Evolutionary conservation across 2,329 filamentous ascomycete genomes (phyloP), one percentile per base, ranked within the genome.

Genomic region (Fonsecaea nubica): DNA sequence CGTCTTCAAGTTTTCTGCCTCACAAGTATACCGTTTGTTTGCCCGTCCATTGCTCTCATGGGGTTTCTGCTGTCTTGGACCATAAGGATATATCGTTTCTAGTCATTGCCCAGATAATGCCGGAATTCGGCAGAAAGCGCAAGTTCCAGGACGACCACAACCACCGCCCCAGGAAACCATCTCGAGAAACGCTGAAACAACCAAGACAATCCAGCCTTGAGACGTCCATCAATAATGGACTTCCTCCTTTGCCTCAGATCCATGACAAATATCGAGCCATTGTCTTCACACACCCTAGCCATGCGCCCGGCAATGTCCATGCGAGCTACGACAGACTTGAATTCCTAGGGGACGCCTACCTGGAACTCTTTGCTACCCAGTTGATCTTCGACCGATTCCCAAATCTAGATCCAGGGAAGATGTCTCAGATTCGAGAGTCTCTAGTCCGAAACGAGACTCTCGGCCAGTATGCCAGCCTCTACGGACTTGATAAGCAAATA

Each of bases 301-400:
- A 63, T 12, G 62, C 64, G 10, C 13, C 57, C 30, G 8, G 9
- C n/a, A 35, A 68, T 35, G 30, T 30, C 4, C 32, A 33, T 15
- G 30, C 45, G 35, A 85, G 82, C 73, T 97, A 97, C 77, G 93
- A 97, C 74, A 86, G 87, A 18, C 86, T 97, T 6, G 94, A 98
- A 78, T 93, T 94, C 80, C 83, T 97, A 7, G 94, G 94, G 6
- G 94, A 98, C 76, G 90, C 92, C 21, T 94, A 94, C 73, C 82
- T 96, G 59, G 91, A 96, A 74, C 80, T 93, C 59, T 87, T 93
- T 55, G 87, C 93, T 5, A 89, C 91, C 0, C 85, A 87, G 18
- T 83, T 96, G 59, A 90, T 98, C 66, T 92, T 88, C 77, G 82
- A 88, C 65, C 91, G 87, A 8, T 95, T 93, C 74, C 83, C 84